Conservation (phyloP, 1,284 basidiomycete genomes). For the Vanrija pseudolonga region DNA sequence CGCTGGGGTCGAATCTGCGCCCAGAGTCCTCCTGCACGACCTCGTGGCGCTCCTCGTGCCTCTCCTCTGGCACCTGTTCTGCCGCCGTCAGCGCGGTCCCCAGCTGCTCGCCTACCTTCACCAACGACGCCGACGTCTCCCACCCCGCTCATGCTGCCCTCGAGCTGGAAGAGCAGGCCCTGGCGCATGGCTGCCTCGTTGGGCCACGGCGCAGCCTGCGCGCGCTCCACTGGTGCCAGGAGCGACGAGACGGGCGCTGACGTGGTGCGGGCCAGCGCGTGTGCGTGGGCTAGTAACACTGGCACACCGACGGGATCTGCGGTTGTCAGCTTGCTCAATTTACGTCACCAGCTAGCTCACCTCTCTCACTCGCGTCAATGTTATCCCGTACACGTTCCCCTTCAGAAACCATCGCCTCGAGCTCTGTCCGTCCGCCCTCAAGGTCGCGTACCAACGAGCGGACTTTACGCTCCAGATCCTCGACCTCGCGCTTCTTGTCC, state of each 20-base stretch:
- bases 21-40: slow-evolving; percentile 30
- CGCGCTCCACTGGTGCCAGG: slow-evolving; percentile 25
- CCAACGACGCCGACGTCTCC: slow-evolving; percentile 34
- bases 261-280: slow-evolving; percentile 32
- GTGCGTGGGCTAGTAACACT: slow-evolving; percentile 34
- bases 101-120: slow-evolving; percentile 23
- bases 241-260: slow-evolving; percentile 34
- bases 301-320: slow-evolving; percentile 29
- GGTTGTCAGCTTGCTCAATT: not conserved
- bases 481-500: slow-evolving; percentile 25
- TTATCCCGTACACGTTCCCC: slow-evolving; percentile 20
- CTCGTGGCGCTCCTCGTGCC: slow-evolving; percentile 3
- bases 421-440: slow-evolving; percentile 26
- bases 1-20: slow-evolving; percentile 36
- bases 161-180: slow-evolving; percentile 41
- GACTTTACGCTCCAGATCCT: slow-evolving; percentile 26
- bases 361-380: slow-evolving; percentile 28
- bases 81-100: not conserved
- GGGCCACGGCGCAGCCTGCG: slow-evolving; percentile 38
- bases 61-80: slow-evolving; percentile 6
- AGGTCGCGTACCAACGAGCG: slow-evolving; percentile 22
- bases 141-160: slow-evolving; percentile 40
- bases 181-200: slow-evolving; percentile 40
- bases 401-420: slow-evolving; percentile 31
- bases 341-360: slow-evolving; percentile 20